These are phyloP conservation scores for Aquilaria agallochum DNA, from an alignment of 441 rosid species.

Conservation along the genomic window DNA sequence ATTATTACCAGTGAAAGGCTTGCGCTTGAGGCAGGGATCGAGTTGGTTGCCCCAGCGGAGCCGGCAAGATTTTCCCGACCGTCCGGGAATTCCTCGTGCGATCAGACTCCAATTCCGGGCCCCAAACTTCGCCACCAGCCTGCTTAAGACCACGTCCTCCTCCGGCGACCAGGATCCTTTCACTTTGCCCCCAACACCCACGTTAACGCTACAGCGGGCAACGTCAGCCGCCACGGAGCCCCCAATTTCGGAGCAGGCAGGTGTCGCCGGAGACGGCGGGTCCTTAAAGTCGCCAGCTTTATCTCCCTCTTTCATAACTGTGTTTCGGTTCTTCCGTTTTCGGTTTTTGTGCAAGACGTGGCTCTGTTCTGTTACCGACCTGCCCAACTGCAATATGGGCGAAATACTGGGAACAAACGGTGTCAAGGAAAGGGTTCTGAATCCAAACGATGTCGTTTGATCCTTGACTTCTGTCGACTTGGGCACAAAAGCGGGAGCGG, in stretches of 20 bases:
- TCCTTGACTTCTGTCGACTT: constrained; percentile 12
- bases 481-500: constrained; percentile 11
- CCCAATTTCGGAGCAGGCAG: constrained; percentile 11
- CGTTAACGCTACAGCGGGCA: constrained; percentile 16
- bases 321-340: constrained; percentile 17
- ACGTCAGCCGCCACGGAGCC: constrained; percentile 11
- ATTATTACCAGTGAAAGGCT: constrained; percentile 71
- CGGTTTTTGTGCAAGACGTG: not conserved
- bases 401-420: not conserved
- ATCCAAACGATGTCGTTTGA: constrained; percentile 9
- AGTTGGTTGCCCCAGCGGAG: constrained; percentile 96
- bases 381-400: constrained; percentile 41
- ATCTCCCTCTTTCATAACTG: constrained; percentile 26
- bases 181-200: constrained; percentile 28
- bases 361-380: constrained; percentile 27
- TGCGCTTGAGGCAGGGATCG: constrained; percentile 82
- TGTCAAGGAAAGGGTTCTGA: no score
- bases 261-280: constrained; percentile 12
- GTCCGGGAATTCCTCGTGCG: constrained; percentile 84
- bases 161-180: constrained; percentile 94
- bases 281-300: constrained; percentile 5
- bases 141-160: constrained; percentile 69
- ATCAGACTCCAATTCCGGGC: constrained; percentile 95
- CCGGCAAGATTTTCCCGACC: constrained; percentile 94
- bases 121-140: constrained; percentile 64